Base-by-base conservation (phyloP, 169 alveolate species). In the Plasmodium vinckei region DNA sequence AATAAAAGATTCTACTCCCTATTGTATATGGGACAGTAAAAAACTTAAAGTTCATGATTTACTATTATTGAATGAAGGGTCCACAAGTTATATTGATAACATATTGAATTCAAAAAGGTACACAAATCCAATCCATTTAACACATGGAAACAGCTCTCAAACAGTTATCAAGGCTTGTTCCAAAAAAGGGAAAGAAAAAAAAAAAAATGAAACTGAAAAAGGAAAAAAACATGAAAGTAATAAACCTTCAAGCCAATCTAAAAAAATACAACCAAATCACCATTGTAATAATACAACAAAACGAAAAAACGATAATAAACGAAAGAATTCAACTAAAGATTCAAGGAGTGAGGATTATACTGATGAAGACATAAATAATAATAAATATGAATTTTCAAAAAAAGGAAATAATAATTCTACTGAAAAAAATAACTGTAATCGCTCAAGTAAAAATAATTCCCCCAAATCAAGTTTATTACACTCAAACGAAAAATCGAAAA, bases 11-110 rank as follows among this genome's bases (percentile, higher is more conserved):
- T 46, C 56, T 47, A 73, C 70, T 60, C 73, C 88, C 19, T 70
- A 72, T 46, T 77, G 89, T 64, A 72, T 77, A 69, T 69, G 89
- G 88, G 89, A 70, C 51, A 87, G 89, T 67, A 70, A 87, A 47
- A 87, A 87, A 46, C 51, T 77, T 12, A 87, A 87, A 69, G 89
- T 77, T 13, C 84, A 61, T 17, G 87, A 87, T 75, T 77, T 77
- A 21, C 46, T 77, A 39, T 46, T 60, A 67, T 15, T 71, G 68
- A 72, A 61, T 33, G 89, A 61, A 49, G 77, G 71, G 57, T 13
- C 59, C 27, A 51, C 88, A 47, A 23, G 19, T 47, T 71, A 68
- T 72, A 44, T 77, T 64, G 87, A 71, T 27, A 72, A 87, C 25
- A 72, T 77, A 60, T 19, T 73, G 53, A 89, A 79, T 61, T 87